phyloP scores from a whole-genome alignment of 2,329 filamentous ascomycete species.

The Arthrobotrys pseudoclavata region DNA sequence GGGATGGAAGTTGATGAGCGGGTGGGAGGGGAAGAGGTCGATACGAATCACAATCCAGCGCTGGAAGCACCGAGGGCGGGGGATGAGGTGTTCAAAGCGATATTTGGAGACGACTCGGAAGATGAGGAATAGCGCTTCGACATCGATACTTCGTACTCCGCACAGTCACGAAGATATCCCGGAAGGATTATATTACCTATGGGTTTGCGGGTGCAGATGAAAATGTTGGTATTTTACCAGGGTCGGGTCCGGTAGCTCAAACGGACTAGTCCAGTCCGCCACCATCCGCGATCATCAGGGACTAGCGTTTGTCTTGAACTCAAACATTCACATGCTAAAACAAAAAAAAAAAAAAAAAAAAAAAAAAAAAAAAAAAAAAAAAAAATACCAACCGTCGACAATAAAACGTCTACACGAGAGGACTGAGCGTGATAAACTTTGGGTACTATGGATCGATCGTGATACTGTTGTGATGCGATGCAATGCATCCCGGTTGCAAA shows the following conservation, averaged over 20 bases:
- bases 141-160: not conserved
- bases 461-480: not conserved
- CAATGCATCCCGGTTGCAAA: not conserved
- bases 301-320: constrained; percentile 8
- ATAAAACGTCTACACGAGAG: not conserved
- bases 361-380: not conserved
- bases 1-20: constrained; percentile 29
- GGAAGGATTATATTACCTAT: not conserved
- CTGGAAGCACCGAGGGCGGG: constrained; percentile 78
- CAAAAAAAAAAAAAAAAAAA: constrained; percentile 1
- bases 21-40: constrained; percentile 4
- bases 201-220: not conserved
- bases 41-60: constrained; percentile 35
- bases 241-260: constrained; percentile 36
- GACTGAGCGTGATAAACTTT: not conserved
- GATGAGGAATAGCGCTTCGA: constrained; percentile 19
- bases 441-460: not conserved
- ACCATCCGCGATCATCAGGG: not conserved
- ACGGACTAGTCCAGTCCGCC: not conserved
- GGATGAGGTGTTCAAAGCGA: constrained; percentile 87
- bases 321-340: constrained; percentile 45
- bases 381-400: not conserved
- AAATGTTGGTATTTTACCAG: not conserved
- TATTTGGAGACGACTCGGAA: constrained; percentile 89
- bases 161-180: constrained; percentile 16